Evolutionary conservation across 2,329 filamentous ascomycete species (phyloP).

Genomic region (Microcyclospora pomicola): DNA sequence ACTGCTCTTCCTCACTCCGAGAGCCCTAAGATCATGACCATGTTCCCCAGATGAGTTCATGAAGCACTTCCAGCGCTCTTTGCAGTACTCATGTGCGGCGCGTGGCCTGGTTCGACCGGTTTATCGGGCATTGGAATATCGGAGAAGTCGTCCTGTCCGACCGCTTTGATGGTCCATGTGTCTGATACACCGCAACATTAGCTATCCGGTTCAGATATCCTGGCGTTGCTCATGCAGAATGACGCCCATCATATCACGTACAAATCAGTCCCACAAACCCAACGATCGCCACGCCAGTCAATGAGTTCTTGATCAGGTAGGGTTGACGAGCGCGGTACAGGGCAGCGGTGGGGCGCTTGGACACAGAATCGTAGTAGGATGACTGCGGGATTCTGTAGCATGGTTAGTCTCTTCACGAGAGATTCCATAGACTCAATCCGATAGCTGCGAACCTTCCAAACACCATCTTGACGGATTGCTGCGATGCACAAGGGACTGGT

Average conservation of each 20-base stretch:
- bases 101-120: constrained; percentile 36
- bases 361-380: constrained; percentile 80
- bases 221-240: constrained; percentile 1
- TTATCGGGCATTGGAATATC: constrained; percentile 81
- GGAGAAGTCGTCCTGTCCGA: constrained; percentile 93
- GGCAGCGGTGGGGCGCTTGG: constrained; percentile 68
- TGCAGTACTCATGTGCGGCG: constrained; percentile 11
- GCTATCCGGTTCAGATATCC: not conserved
- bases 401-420: not conserved
- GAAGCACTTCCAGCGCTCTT: constrained; percentile 12
- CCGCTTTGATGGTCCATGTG: constrained; percentile 61
- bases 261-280: constrained; percentile 73
- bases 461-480: constrained; percentile 7
- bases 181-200: constrained; percentile 31
- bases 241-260: constrained; percentile 37
- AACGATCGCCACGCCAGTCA: constrained; percentile 64
- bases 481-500: not conserved
- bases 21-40: not conserved
- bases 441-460: constrained; percentile 3
- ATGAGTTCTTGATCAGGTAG: constrained; percentile 77
- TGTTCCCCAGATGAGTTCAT: constrained; percentile 1
- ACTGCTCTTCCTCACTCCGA: not conserved
- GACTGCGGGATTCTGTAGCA: constrained; percentile 45
- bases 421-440: not conserved
- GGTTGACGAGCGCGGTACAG: constrained; percentile 84